A percentile compares a stretch with the other conserved stretches of the same genome.
Conservation (phyloP, 2,329 filamentous ascomycete genomes). For the Sclerotinia borealis region DNA sequence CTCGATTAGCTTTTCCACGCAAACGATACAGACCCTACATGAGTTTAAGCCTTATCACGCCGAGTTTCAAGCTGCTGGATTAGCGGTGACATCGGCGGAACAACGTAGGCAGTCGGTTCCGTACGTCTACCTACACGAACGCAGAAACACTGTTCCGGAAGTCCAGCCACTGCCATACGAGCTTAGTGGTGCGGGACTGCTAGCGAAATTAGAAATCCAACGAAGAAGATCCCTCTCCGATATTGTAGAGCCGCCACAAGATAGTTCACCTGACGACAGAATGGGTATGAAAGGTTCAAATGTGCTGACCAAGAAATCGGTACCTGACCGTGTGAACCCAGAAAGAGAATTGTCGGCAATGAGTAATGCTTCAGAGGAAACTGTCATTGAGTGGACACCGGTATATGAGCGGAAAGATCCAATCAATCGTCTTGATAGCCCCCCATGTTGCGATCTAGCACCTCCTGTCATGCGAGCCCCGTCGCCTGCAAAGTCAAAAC, state of each 20-base stretch:
- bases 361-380: conserved; percentile 20
- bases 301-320: conserved; percentile 1
- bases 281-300: conserved; percentile 14
- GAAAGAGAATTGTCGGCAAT: conserved; percentile 12
- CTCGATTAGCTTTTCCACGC: conserved; percentile 35
- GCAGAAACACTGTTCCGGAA: conserved; percentile 11
- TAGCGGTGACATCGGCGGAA: conserved; percentile 51
- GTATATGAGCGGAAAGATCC: conserved; percentile 14
- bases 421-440: neutral
- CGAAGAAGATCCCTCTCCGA: neutral
- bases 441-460: conserved; percentile 2
- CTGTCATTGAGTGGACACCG: conserved; percentile 23
- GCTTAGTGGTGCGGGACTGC: neutral
- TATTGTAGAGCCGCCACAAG: conserved; percentile 10
- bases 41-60: conserved; percentile 48
- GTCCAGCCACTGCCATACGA: neutral
- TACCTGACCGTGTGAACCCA: neutral
- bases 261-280: conserved; percentile 17
- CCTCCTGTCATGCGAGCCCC: neutral
- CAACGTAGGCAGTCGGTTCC: conserved; percentile 24
- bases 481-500: neutral
- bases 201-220: neutral
- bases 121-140: neutral
- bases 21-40: conserved; percentile 49
- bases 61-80: conserved; percentile 47